Evolutionary conservation across 2,329 filamentous ascomycete genomes (phyloP).

Genomic region (Diaporthe sp.): DNA sequence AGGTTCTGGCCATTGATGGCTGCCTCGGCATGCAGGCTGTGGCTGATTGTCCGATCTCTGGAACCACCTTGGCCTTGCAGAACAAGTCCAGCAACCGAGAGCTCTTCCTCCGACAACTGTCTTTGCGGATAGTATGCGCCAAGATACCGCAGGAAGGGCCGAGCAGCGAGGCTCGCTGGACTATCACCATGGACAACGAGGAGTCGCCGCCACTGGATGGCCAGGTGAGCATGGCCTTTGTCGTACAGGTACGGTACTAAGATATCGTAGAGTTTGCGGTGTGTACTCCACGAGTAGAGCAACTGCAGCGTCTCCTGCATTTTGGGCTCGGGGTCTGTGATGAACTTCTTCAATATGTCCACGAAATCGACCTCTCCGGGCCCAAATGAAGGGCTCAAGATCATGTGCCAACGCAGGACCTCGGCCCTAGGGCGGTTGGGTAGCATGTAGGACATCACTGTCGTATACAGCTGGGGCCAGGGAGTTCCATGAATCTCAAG

Average conservation of each 20-base stretch:
- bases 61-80: conserved; percentile 20
- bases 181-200: conserved; percentile 54
- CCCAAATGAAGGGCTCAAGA: conserved; percentile 54
- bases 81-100: conserved; percentile 37
- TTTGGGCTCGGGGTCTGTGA: conserved; percentile 47
- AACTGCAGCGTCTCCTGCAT: conserved; percentile 53
- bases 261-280: conserved; percentile 60
- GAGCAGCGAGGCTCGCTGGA: conserved; percentile 52
- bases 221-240: conserved; percentile 55
- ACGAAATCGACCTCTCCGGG: conserved; percentile 54
- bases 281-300: conserved; percentile 56
- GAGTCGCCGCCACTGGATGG: conserved; percentile 58
- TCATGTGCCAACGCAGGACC: conserved; percentile 60
- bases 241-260: conserved; percentile 63
- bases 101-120: conserved; percentile 51
- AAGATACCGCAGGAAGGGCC: conserved; percentile 61
- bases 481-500: conserved; percentile 47
- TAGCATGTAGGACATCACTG: conserved; percentile 56
- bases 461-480: conserved; percentile 64
- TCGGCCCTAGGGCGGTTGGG: conserved; percentile 48
- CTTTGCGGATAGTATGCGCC: conserved; percentile 55
- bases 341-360: conserved; percentile 52
- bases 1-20: conserved; percentile 38
- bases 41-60: no score
- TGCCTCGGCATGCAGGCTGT: conserved; percentile 18